Percentiles rank a stretch among this genome's conserved stretches.
These are phyloP conservation scores for Colletotrichum musicola DNA, from an alignment of 2,329 filamentous ascomycete genomes.

Conservation along the genomic window DNA sequence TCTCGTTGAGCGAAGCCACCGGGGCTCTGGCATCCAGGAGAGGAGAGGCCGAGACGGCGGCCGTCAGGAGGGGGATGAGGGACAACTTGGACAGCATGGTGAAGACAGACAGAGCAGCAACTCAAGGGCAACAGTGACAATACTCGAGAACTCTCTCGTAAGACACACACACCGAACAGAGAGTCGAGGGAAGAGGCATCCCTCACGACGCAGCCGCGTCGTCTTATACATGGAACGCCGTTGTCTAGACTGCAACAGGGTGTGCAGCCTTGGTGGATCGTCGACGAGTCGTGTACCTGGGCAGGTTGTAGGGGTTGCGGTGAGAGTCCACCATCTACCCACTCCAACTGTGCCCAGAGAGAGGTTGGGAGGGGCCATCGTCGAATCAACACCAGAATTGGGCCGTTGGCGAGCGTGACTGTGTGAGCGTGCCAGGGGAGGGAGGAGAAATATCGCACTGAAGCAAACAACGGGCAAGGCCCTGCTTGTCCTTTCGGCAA, in stretches of 20 bases:
- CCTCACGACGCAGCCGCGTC: conserved; percentile 7
- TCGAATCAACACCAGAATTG: conserved; percentile 10
- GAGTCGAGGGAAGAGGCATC: not conserved
- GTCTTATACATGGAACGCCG: conserved; percentile 32
- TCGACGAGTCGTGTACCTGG: conserved; percentile 20
- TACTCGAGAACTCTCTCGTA: conserved; percentile 22
- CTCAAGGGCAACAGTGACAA: conserved; percentile 1
- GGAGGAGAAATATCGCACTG: conserved; percentile 17
- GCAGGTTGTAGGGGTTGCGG: conserved; percentile 16
- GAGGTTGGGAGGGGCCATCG: conserved; percentile 5
- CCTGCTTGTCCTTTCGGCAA: conserved; percentile 25
- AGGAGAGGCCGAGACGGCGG: conserved; percentile 37
- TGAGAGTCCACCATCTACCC: conserved; percentile 10
- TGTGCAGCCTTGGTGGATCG: conserved; percentile 18
- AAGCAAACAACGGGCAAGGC: conserved; percentile 11
- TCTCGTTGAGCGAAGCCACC: conserved; percentile 44
- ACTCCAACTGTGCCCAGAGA: not conserved
- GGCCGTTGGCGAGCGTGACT: not conserved
- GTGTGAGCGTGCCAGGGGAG: conserved; percentile 12
- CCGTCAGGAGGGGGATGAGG: conserved; percentile 36
- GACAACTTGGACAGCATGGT: conserved; percentile 40
- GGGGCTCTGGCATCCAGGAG: conserved; percentile 23
- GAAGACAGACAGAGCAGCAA: conserved; percentile 16
- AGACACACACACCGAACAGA: conserved; percentile 18
- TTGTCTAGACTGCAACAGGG: conserved; percentile 1